Conservation (phyloP, 1,139 yeast species). For the Yamadazyma trypodendri region DNA sequence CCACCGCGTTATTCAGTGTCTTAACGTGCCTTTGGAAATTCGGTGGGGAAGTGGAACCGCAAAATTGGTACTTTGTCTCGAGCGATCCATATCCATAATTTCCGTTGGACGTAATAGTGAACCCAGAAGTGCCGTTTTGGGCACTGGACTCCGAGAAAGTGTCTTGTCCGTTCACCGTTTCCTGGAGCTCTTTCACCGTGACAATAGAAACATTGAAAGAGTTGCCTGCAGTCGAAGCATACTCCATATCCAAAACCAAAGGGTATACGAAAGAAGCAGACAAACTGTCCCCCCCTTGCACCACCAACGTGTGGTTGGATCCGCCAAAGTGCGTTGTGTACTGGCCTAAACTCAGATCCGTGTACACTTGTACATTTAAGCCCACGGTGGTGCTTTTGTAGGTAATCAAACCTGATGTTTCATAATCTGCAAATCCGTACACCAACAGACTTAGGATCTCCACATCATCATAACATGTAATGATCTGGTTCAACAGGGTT, state of each 20-base stretch:
- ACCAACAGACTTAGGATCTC: slow-evolving; percentile 23
- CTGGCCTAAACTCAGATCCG: slow-evolving; percentile 5
- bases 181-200: not conserved
- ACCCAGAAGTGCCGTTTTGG: slow-evolving; percentile 50
- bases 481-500: not conserved
- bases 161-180: not conserved
- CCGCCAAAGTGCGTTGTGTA: slow-evolving; percentile 2
- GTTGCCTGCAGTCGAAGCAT: slow-evolving; percentile 17
- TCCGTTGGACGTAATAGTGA: slow-evolving; percentile 44
- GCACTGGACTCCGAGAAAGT: slow-evolving; percentile 7
- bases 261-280: slow-evolving; percentile 6
- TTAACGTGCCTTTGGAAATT: slow-evolving; percentile 40
- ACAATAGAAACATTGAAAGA: slow-evolving; percentile 4
- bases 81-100: slow-evolving; percentile 51
- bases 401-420: slow-evolving; percentile 15
- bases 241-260: slow-evolving; percentile 8
- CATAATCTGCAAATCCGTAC: slow-evolving; percentile 15
- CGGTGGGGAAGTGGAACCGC: slow-evolving; percentile 20
- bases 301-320: not conserved
- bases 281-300: not conserved
- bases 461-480: slow-evolving; percentile 25
- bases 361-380: slow-evolving; percentile 5
- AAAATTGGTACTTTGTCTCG: slow-evolving; percentile 37
- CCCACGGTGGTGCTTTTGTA: slow-evolving; percentile 2
- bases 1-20: slow-evolving; percentile 38